Base-by-base conservation (phyloP, 768 basidiomycete species). In the Russula foetens region DNA sequence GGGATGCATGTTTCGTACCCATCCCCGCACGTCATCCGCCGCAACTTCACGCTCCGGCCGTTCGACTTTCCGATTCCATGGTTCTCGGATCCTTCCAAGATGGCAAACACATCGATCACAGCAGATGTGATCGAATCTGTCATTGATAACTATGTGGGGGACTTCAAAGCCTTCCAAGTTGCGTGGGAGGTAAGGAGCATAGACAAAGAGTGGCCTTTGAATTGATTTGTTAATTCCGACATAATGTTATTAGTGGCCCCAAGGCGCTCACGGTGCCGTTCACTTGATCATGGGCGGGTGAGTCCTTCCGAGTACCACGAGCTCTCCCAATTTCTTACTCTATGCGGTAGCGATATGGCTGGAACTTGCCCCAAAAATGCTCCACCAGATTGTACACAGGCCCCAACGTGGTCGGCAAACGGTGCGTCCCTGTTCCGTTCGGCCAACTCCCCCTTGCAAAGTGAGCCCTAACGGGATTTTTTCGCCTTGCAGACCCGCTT, bases 281-380 rank as follows among this genome's bases (percentile, higher is more conserved):
- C 75, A 75, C 59, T 45, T 68, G 19, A 74, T 71, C 19, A 57
- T 72, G 29, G 71, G 73, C 43, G 73, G 71, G 71, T 69, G 60
- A 60, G 66, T 58, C 8, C 3, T 23, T 24, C 49, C 19, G 21
- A 12, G 19, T 12, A n/a, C n/a, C 11, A n/a, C 12, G 6, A 39
- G 15, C 35, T 24, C 38, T 38, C 23, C 2, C 26, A 1, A 3
- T 17, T 14, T 44, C 19, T 43, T 7, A 53, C n/a, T 12, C 23
- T 41, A 26, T 54, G 2, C 9, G 19, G 23, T 56, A 73, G 74
- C 17, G 73, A 74, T 53, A 38, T 72, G 3, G 66, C 54, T 1
- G 71, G 73, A 1, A 19, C 49, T 8, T 75, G 74, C 53, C 72
- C 73, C 0, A 11, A 29, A 24, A 64, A 67, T 26, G 66, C 70